Conservation (phyloP, 306 rosid species). For the Purshia tridentata region DNA sequence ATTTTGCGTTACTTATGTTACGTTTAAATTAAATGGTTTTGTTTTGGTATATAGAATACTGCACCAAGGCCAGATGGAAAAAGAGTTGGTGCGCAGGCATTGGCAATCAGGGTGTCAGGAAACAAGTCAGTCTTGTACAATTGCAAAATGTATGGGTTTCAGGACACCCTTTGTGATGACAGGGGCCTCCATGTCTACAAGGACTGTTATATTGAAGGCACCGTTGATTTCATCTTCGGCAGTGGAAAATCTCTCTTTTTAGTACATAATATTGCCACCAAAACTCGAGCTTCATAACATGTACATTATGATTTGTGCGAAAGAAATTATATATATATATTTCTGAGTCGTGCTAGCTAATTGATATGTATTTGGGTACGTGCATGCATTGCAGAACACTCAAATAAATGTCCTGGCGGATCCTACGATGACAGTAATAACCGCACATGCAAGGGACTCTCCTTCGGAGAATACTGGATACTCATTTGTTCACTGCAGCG, state of each 20-base stretch:
- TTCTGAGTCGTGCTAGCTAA: too few relatives aligned
- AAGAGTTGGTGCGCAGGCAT: constrained; percentile 38
- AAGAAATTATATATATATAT: too few relatives aligned
- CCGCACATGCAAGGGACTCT: constrained; percentile 50
- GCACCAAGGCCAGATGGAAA: constrained; percentile 38
- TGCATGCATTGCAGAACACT: constrained; percentile 32
- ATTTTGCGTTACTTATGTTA: neutral
- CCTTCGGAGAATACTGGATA: constrained; percentile 21
- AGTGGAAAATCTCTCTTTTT: constrained; percentile 44
- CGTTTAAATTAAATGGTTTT: too few relatives aligned
- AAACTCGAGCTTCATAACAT: neutral
- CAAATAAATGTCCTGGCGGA: constrained; percentile 30
- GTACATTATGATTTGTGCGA: too few relatives aligned
- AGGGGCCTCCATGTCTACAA: constrained; percentile 43
- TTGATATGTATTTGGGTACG: too few relatives aligned
- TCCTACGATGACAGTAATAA: constrained; percentile 31
- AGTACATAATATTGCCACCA: constrained; percentile 20
- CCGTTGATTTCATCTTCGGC: constrained; percentile 43
- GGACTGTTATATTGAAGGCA: constrained; percentile 47
- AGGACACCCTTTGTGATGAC: constrained; percentile 56
- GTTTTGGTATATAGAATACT: constrained; percentile 28
- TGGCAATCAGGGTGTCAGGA: constrained; percentile 44
- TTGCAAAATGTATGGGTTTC: constrained; percentile 43
- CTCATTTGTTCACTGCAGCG: constrained; percentile 52
- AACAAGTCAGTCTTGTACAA: constrained; percentile 38